Evolutionary conservation across 495 filamentous ascomycete species (phyloP), one percentile per base, ranked within the genome.

Genomic region (Aspergillus coremiiformis): DNA sequence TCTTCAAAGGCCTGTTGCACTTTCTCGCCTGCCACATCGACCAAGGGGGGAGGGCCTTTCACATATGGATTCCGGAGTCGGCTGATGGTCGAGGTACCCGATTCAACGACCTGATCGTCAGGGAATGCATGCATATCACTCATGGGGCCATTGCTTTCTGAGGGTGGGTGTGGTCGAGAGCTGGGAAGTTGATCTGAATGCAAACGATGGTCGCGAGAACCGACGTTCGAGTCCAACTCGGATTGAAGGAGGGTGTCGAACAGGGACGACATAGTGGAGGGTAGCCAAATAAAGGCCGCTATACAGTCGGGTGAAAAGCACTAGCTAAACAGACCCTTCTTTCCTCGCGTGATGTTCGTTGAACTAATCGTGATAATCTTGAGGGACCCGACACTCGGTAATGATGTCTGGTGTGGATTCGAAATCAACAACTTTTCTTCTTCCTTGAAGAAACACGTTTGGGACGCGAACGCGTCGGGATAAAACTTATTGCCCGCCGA

Each of bases 1-100:
- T 81, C 81, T 66, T 95, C 85, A 64, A 98, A 97, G 19, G 84
- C 79, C 51, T 86, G 77, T 61, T 90, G 88, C 22, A 96, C 84
- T 46, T 86, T 86, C 54, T 94, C 83, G 39, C 89, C 93, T 7
- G 90, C 86, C 50, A 79, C 76, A 70, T 99, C 94, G 35, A 90
- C 83, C n/a, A 96, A 89, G 49, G 82, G 78, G 9, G 90, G 87
- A 39, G 96, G 82, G 45, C 80, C 77, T 33, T 79, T 68, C 44
- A 84, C 79, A 51, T 80, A 78, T 20, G 77, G 75, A 62, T 80
- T 83, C 47, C 75, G 77, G 39, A 79, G 67, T 53, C 84, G 73
- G 37, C 76, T 79, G 29, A 83, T 66, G 29, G 80, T 78, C 27
- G 77, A 77, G 26, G 70, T 74, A 53, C 73, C 70, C 5, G 71